These are phyloP conservation scores for Saccharum hybrid DNA, from an alignment of 202 grass and related monocot species.

Conservation along the genomic window DNA sequence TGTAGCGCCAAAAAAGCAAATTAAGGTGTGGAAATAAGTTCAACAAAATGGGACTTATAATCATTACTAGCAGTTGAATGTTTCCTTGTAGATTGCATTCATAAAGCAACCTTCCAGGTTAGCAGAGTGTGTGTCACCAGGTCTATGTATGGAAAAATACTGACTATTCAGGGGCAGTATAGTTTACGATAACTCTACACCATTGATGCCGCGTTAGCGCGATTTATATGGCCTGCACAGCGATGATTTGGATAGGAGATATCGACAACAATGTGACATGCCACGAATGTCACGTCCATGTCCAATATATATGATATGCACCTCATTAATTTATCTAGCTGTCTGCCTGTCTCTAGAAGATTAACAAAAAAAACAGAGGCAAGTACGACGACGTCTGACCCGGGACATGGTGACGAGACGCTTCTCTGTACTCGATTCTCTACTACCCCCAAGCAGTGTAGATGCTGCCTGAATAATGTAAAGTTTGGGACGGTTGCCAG, in stretches of 20 bases:
- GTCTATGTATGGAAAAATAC: background rate
- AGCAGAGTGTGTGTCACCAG: background rate
- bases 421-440: too few species aligned
- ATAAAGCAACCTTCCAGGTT: background rate
- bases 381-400: too few species aligned
- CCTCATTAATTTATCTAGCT: constrained; percentile 23
- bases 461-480: too few species aligned
- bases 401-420: too few species aligned
- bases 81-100: background rate
- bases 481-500: too few species aligned
- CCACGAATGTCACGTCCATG: constrained; percentile 17
- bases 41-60: background rate
- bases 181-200: too few species aligned
- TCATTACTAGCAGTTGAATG: background rate
- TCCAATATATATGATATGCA: constrained; percentile 15
- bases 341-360: constrained; percentile 36
- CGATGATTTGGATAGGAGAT: constrained; percentile 1
- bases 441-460: too few species aligned
- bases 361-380: constrained; percentile 1
- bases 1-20: background rate
- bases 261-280: constrained; percentile 25
- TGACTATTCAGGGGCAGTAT: background rate
- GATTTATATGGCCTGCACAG: background rate
- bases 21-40: background rate
- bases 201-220: background rate